phyloP scores from a whole-genome alignment of 176 grass and related monocot genomes.

The Otatea glauca region DNA sequence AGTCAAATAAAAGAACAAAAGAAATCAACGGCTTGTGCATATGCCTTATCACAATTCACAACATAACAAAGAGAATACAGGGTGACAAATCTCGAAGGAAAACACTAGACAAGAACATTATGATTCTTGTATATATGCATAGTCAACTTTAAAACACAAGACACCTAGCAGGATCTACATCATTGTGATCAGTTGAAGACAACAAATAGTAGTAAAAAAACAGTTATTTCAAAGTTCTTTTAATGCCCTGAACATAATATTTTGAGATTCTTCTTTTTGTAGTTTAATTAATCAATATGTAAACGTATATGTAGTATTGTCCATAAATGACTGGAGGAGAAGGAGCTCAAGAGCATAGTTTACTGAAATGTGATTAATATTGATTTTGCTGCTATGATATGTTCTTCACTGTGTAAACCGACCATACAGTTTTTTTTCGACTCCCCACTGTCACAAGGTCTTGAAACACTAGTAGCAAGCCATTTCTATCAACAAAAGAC shows the following conservation, averaged over 20 bases:
- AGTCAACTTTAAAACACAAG: background rate
- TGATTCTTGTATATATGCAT: slow-evolving; percentile 12
- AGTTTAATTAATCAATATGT: background rate
- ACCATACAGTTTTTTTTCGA: background rate
- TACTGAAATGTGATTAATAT: background rate
- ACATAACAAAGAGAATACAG: background rate
- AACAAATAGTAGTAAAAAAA: background rate
- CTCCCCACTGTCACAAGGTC: background rate
- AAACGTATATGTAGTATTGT: background rate
- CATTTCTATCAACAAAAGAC: background rate
- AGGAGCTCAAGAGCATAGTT: background rate
- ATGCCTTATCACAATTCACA: slow-evolving; percentile 5
- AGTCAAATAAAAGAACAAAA: slow-evolving; percentile 25
- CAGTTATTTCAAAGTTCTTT: background rate
- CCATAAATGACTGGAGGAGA: background rate
- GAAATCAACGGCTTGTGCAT: slow-evolving; percentile 1
- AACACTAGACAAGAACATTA: background rate
- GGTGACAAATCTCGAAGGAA: background rate
- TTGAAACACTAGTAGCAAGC: background rate
- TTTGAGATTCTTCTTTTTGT: background rate
- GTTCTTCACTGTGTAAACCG: background rate
- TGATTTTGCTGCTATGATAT: background rate
- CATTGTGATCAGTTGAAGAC: background rate
- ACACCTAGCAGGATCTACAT: background rate
- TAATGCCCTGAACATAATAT: background rate